Evolutionary conservation across 2,329 filamentous ascomycete genomes (phyloP), one percentile per base, ranked within the genome.

Genomic region (Verticillium isaacii): DNA sequence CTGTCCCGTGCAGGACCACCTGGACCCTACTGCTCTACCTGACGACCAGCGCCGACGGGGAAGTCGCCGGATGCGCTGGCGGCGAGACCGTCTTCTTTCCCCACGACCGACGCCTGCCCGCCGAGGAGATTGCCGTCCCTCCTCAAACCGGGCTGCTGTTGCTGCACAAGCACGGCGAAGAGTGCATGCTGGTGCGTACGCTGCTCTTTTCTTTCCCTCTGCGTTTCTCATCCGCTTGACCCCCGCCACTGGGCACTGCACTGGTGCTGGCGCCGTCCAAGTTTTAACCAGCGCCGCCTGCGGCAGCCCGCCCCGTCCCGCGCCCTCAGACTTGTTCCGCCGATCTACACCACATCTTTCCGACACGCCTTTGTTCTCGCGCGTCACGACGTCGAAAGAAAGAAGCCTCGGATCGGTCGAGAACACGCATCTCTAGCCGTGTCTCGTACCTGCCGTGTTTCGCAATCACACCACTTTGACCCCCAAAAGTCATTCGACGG

Each of bases 81-180:
- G 94, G 94, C 36, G 92, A 97, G 75, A 97, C 94, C 0, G 91
- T 95, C 36, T 97, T 97, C 74, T 96, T 96, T 72, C 91, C 91
- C 0, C 87, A 91, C 65, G 84, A 87, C 68, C 77, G 82, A 54
- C 78, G 78, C 63, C 74, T 81, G 2, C 71, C 80, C 19, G 81
- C 82, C 19, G 85, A 90, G 67, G 90, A 89, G 19, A 84, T 96
- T 58, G 82, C 87, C 1, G 87, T 96, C 7, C 83, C 83, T 1
- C 85, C 91, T 12, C 91, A 96, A 73, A 89, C 89, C n/a, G 94
- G 94, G 2, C 90, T 94, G 83, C 84, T 92, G 37, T 80, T 97
- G 32, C 79, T 97, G 63, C 94, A 97, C 75, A 91, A 91, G 65
- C 94, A 97, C 76, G 93, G 94, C 0, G 85, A 92, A 66, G 90